phyloP scores from a whole-genome alignment of 176 grass and related monocot genomes.

The Puccinellia tenuiflora region DNA sequence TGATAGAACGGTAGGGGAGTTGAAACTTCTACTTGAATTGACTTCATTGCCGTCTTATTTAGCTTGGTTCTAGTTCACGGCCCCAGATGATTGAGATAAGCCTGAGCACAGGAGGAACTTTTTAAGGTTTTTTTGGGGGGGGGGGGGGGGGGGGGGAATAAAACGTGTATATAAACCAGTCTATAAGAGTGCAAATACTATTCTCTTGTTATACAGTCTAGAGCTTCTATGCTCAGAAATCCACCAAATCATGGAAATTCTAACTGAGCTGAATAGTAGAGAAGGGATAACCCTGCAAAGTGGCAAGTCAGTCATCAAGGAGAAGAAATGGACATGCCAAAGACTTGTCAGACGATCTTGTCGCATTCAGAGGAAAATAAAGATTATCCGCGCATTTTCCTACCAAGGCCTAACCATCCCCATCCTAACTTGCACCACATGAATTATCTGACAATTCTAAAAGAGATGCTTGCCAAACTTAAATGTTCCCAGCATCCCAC shows the following conservation, averaged over 20 bases:
- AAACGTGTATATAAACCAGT: background rate
- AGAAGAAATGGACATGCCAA: background rate
- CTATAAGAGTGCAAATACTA: too few species aligned
- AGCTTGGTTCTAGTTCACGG: background rate
- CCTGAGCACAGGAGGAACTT: background rate
- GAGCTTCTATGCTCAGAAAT: background rate
- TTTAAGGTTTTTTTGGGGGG: background rate
- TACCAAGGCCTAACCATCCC: background rate
- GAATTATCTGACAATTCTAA: background rate
- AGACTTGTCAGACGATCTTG: background rate
- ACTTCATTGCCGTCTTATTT: background rate
- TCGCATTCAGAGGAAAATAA: too few species aligned
- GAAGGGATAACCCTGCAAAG: background rate
- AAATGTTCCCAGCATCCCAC: background rate
- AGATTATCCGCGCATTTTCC: background rate
- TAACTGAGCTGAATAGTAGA: background rate
- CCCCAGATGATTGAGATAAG: background rate
- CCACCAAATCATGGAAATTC: background rate
- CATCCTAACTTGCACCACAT: background rate
- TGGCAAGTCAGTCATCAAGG: background rate
- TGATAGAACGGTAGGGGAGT: background rate
- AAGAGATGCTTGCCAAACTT: background rate
- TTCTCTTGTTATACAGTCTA: too few species aligned
- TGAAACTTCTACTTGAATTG: background rate
- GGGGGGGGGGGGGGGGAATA: background rate